Evolutionary conservation across 2,329 filamentous ascomycete species (phyloP).

Genomic region (Curvularia hawaiiensis): DNA sequence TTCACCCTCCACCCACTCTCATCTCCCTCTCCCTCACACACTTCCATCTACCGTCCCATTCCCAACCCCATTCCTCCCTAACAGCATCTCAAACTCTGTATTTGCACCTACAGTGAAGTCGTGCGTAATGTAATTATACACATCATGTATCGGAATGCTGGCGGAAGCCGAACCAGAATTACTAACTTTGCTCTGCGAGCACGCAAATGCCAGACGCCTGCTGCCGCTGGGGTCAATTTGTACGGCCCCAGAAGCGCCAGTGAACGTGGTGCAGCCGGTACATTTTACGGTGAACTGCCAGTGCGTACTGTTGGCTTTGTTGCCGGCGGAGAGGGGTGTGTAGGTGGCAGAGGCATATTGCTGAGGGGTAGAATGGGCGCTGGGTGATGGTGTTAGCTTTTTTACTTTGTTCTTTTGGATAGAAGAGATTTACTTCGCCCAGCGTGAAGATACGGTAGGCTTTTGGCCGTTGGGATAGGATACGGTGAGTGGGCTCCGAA

Average conservation of each 20-base stretch:
- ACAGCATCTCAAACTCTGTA: constrained; percentile 28
- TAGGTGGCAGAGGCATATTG: constrained; percentile 35
- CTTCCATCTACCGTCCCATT: neutral
- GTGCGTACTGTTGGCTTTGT: constrained; percentile 37
- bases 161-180: constrained; percentile 29
- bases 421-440: constrained; percentile 34
- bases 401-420: too few species aligned
- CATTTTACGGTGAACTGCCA: constrained; percentile 42
- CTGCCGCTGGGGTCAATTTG: constrained; percentile 29
- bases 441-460: constrained; percentile 34
- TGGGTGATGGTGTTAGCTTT: constrained; percentile 7
- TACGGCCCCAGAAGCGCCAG: constrained; percentile 18
- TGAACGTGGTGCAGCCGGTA: constrained; percentile 37
- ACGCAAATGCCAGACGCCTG: constrained; percentile 33
- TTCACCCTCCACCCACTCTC: neutral
- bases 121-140: constrained; percentile 37
- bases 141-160: constrained; percentile 34
- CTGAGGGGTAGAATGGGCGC: constrained; percentile 30
- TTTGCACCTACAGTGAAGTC: constrained; percentile 36
- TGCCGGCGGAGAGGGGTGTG: constrained; percentile 30
- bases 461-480: constrained; percentile 36
- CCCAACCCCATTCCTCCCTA: constrained; percentile 31
- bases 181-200: constrained; percentile 26
- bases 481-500: constrained; percentile 40
- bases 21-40: neutral